Base-by-base conservation (phyloP, 306 rosid species). In the Betula pendula region DNA sequence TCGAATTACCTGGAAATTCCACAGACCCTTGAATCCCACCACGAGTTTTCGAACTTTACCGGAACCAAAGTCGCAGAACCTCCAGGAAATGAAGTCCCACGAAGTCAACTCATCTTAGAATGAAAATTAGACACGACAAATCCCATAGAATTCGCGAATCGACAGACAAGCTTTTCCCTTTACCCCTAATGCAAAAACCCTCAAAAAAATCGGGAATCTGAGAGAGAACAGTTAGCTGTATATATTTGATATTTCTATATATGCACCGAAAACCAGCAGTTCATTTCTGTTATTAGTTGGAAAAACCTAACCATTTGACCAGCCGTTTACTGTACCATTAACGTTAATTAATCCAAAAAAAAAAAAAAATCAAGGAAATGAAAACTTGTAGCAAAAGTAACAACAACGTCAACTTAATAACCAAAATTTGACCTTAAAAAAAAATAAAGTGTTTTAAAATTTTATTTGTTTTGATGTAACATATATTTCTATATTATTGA, bases 381-480 rank as follows among this genome's bases (percentile, higher is more conserved):
- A 71, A 84, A 79, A 71, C 90, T 82, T 84, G 91, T 40, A 59
- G 80, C 27, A 8, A 77, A 86, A 84, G 90, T 52, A 85, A 89
- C 87, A 33, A 7, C 43, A 14, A 1, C 47, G 47, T 80, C 29
- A 78, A 83, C 33, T 45, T 70, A 38, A 27, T 56, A 43, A 53
- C 65, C 15, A 33, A 49, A 19, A 33, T 15, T 15, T 43, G 19
- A 19, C 19, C 17, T 63, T 20, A 1, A 17, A n/a, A 8, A 13
- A 33, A 71, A n/a, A 8, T 7, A 33, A 71, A n/a, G n/a, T 7
- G 8, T 44, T 44, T 25, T 15, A 6, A 20, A 13, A 55, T 9
- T 22, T 11, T 8, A n/a, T 55, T 45, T 45, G 15, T 11, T 45
- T 45, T 45, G 49, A 45, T 45, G 49, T 45, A 45, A 45, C 16